Conservation (phyloP, 1,139 yeast genomes). For the Sugiyamaella grinbergsii region DNA sequence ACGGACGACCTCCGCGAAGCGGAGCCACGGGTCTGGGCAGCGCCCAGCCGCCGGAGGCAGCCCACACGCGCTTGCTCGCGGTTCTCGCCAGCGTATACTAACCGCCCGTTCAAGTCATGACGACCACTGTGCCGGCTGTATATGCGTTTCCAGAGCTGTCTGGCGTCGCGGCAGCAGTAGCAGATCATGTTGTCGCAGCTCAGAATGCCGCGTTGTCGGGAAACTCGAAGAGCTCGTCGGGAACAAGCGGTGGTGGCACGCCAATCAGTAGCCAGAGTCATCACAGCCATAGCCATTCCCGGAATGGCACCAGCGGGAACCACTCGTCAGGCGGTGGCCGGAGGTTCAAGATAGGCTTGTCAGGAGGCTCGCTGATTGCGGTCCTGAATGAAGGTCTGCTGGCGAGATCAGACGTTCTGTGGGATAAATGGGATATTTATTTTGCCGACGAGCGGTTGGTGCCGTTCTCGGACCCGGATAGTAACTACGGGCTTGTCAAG, state of each 20-base stretch:
- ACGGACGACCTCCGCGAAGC: not conserved
- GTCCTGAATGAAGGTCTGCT: constrained; percentile 84
- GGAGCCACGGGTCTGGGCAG: constrained; percentile 9
- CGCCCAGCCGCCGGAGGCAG: too few species aligned
- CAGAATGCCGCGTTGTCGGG: constrained; percentile 64
- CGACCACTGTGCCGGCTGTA: constrained; percentile 88
- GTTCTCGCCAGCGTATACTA: too few species aligned
- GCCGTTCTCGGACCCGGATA: constrained; percentile 78
- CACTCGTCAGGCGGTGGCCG: constrained; percentile 32
- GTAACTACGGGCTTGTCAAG: constrained; percentile 89
- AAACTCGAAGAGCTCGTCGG: constrained; percentile 15
- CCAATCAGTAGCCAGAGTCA: not conserved
- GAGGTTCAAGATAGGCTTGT: constrained; percentile 84
- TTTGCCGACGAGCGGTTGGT: constrained; percentile 97
- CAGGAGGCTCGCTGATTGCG: constrained; percentile 89
- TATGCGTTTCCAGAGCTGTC: constrained; percentile 87
- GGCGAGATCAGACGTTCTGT: constrained; percentile 70
- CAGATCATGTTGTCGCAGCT: constrained; percentile 85
- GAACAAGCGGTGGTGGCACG: constrained; percentile 6
- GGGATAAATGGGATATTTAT: constrained; percentile 96
- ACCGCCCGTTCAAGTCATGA: too few species aligned
- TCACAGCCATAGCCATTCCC: not conserved
- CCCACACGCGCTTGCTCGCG: too few species aligned
- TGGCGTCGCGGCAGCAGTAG: constrained; percentile 94
- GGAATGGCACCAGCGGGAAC: constrained; percentile 5